Percentiles rank a stretch among this genome's conserved stretches.
Evolutionary conservation across 805 yeast genomes (phyloP).

Genomic region (Candida verbasci): DNA sequence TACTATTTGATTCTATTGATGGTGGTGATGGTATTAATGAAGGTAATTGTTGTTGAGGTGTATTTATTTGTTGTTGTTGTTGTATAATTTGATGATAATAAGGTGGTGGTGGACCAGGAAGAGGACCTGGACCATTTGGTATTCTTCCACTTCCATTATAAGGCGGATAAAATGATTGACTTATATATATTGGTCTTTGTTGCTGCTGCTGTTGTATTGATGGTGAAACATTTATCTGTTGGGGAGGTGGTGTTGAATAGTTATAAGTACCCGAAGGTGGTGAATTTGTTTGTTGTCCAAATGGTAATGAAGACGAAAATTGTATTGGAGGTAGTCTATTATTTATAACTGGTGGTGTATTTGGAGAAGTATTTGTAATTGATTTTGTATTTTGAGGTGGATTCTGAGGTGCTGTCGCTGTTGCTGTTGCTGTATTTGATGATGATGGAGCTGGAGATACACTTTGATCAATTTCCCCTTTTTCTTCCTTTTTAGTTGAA

Average conservation of each 20-base stretch:
- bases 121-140: constrained; percentile 41
- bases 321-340: constrained; percentile 6
- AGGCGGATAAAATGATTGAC: constrained; percentile 21
- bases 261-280: neutral
- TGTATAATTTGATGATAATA: constrained; percentile 3
- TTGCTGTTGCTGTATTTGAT: constrained; percentile 1
- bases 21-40: neutral
- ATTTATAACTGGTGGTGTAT: constrained; percentile 1
- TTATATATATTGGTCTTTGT: constrained; percentile 1
- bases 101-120: constrained; percentile 39
- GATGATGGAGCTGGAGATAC: neutral
- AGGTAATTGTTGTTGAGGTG: neutral
- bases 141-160: constrained; percentile 30
- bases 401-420: no score
- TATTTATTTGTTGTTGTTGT: constrained; percentile 6
- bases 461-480: neutral
- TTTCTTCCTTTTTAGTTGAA: neutral
- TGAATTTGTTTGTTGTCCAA: neutral
- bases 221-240: neutral
- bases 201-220: neutral
- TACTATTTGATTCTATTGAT: neutral
- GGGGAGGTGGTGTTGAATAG: neutral
- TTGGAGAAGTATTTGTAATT: neutral
- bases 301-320: constrained; percentile 3
- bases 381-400: neutral